These are phyloP conservation scores for Chrysoporthe cubensis DNA, from an alignment of 2,329 filamentous ascomycete species.

Conservation along the genomic window DNA sequence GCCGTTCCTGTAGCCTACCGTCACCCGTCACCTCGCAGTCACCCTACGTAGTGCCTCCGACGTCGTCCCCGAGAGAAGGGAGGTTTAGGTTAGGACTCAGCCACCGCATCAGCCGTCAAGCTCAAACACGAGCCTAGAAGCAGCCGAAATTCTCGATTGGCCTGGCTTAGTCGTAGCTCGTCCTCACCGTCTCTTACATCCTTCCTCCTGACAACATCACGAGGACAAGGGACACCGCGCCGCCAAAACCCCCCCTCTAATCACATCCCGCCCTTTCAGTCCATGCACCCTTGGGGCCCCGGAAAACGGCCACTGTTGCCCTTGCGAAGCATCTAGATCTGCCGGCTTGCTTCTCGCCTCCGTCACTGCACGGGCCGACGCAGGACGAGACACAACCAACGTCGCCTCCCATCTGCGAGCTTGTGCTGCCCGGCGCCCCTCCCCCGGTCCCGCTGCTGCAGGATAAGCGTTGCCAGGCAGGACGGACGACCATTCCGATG, in stretches of 20 bases:
- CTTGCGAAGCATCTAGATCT: neutral
- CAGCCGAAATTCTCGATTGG: neutral
- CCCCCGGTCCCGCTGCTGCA: too few species aligned
- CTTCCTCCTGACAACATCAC: constrained; percentile 4
- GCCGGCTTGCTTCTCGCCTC: too few species aligned
- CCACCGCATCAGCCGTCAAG: neutral
- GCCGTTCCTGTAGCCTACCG: neutral
- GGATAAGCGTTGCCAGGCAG: too few species aligned
- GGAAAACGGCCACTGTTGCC: neutral
- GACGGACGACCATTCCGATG: too few species aligned
- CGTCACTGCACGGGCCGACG: too few species aligned
- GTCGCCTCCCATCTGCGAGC: too few species aligned
- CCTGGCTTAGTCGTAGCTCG: neutral
- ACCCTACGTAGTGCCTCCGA: neutral
- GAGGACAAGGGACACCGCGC: neutral
- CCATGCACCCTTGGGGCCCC: neutral
- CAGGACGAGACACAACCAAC: too few species aligned
- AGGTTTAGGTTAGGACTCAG: neutral
- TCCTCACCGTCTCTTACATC: constrained; percentile 5
- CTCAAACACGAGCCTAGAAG: neutral
- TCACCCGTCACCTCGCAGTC: neutral
- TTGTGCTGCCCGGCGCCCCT: too few species aligned
- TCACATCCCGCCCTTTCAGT: neutral
- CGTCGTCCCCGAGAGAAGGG: neutral
- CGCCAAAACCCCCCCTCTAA: neutral